Evolutionary conservation across 2,329 filamentous ascomycete species (phyloP), one percentile per base, ranked within the genome.

Genomic region (Pseudogymnoascus sp.): DNA sequence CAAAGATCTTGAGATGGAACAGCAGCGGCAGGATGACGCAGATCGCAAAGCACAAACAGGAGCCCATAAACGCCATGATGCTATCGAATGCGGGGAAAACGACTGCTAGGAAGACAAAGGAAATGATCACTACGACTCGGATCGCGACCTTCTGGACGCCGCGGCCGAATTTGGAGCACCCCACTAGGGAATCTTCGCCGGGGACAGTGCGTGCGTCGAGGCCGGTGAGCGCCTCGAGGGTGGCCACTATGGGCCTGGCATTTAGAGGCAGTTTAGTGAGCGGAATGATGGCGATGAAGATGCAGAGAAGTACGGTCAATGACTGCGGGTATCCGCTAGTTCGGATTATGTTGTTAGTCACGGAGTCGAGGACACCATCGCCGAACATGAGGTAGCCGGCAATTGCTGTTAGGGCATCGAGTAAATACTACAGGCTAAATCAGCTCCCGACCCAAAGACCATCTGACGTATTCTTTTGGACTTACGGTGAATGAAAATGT

Each of bases 341-440:
- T 61, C 83, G 80, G 67, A 97, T 84, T 65, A 99, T 88, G 76
- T 96, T 97, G 71, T 89, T 88, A 0, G 95, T 97, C 73, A 97
- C 88, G 74, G 96, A 91, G 67, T 96, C 93, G 63, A 83, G 84
- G 62, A 96, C 90, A n/a, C 79, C 82, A 68, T 96, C 90, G 65
- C 93, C 93, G 74, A 97, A 99, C 93, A 99, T 97, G 67, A 97
- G 82, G 64, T 95, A 84, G 40, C 95, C 93, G 9, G 90, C 84
- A 49, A 95, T 83, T 25, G 91, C 93, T 72, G 96, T 92, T 53
- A 86, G 83, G 25, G 88, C 82, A 74, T 97, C 93, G 11, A 97
- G 82, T 18, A 90, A 72, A 73, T 91, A 93, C 85, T 89, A 63
- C 9, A 11, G 8, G 49, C 4, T 28, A n/a, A 34, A 46, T 40